Evolutionary conservation across 495 filamentous ascomycete genomes (phyloP).

Genomic region (Neurospora sp.): DNA sequence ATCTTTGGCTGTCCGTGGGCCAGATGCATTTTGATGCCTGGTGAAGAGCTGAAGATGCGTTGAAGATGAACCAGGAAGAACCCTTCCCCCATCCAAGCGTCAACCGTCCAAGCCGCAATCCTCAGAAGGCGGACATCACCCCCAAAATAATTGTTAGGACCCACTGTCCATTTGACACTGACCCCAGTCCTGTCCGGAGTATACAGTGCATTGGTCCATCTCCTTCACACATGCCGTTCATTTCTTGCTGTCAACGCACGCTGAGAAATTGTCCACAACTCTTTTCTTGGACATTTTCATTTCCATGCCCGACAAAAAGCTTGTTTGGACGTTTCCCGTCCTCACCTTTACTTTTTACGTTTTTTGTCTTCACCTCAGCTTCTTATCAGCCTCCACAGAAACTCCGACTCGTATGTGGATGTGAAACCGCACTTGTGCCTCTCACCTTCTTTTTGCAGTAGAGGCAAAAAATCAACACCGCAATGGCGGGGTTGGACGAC

Average conservation of each 20-base stretch:
- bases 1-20: background rate
- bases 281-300: background rate
- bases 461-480: background rate
- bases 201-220: background rate
- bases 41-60: background rate
- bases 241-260: background rate
- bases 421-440: background rate
- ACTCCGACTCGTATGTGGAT: background rate
- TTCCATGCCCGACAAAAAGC: background rate
- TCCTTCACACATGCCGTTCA: background rate
- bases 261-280: background rate
- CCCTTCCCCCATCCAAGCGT: background rate
- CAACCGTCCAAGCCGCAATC: background rate
- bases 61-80: background rate
- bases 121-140: background rate
- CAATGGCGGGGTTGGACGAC: background rate
- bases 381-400: background rate
- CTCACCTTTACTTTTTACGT: background rate
- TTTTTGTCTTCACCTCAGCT: background rate
- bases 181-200: background rate
- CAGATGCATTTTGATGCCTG: background rate
- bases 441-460: background rate
- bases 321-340: background rate
- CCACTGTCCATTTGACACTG: background rate
- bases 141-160: background rate